A percentile compares a stretch with the other conserved stretches of the same genome.
Conservation (phyloP, 306 rosid genomes). For the Vigna unguiculata region DNA sequence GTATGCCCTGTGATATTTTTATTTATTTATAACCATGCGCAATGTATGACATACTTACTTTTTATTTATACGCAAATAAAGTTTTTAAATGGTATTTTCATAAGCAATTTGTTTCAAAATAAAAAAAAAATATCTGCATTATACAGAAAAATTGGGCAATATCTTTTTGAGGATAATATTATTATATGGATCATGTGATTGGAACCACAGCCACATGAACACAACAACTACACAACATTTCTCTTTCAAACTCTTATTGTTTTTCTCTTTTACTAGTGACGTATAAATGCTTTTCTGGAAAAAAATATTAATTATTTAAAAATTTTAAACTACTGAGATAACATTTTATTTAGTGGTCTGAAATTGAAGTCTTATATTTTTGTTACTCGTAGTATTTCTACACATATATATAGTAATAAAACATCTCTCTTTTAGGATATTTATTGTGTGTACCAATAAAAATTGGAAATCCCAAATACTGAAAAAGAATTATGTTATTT, state of each 20-base stretch:
- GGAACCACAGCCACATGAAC: slow-evolving; percentile 4
- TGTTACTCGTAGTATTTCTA: no score
- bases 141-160: background rate
- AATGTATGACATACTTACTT: background rate
- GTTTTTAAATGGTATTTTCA: background rate
- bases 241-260: background rate
- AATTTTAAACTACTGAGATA: background rate
- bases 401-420: no score
- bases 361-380: background rate
- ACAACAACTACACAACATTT: background rate
- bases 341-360: background rate
- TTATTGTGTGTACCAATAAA: background rate
- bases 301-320: background rate
- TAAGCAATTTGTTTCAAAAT: background rate
- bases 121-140: background rate
- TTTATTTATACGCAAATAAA: background rate
- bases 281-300: background rate
- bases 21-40: background rate
- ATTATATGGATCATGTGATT: slow-evolving; percentile 1
- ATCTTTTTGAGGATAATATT: background rate
- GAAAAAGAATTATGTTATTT: background rate
- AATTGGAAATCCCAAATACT: background rate
- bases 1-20: background rate
- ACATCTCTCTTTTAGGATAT: background rate
- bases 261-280: background rate